Conservation (phyloP, 73 alveolate species). For the Stentor roeselii region DNA sequence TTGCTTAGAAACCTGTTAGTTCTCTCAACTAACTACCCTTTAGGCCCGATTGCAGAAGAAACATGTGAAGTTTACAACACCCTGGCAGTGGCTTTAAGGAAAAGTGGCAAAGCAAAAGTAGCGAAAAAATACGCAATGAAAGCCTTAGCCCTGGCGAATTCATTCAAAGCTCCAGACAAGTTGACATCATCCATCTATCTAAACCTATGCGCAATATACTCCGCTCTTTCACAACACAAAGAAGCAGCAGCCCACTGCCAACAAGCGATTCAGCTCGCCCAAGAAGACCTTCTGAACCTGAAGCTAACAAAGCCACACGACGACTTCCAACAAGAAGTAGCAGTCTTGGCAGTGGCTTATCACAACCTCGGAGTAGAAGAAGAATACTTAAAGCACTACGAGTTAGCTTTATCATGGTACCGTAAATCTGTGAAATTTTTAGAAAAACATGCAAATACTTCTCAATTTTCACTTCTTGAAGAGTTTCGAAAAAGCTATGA, state of each 20-base stretch:
- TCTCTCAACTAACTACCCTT: neutral
- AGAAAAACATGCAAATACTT: neutral
- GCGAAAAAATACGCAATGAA: slow-evolving; percentile 60
- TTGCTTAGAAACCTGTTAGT: neutral
- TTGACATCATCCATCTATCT: slow-evolving; percentile 61
- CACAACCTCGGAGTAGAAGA: slow-evolving; percentile 82
- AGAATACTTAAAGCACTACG: slow-evolving; percentile 54
- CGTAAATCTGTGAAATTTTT: neutral
- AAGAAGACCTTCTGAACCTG: slow-evolving; percentile 27
- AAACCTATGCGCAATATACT: slow-evolving; percentile 69
- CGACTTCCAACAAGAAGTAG: slow-evolving; percentile 53
- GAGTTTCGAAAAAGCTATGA: neutral
- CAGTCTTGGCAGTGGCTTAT: slow-evolving; percentile 75
- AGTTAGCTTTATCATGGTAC: neutral
- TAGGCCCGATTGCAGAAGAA: neutral
- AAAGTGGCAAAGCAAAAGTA: slow-evolving; percentile 31
- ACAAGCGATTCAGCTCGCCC: neutral
- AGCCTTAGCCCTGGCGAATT: slow-evolving; percentile 49
- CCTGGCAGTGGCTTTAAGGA: slow-evolving; percentile 27
- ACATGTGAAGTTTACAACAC: neutral
- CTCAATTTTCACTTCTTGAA: neutral
- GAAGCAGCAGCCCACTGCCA: slow-evolving; percentile 51
- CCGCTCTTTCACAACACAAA: slow-evolving; percentile 62
- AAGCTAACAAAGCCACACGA: slow-evolving; percentile 24
- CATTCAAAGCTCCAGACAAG: slow-evolving; percentile 24